Base-by-base conservation (phyloP, 805 yeast species). In the Lipomyces anomalus region DNA sequence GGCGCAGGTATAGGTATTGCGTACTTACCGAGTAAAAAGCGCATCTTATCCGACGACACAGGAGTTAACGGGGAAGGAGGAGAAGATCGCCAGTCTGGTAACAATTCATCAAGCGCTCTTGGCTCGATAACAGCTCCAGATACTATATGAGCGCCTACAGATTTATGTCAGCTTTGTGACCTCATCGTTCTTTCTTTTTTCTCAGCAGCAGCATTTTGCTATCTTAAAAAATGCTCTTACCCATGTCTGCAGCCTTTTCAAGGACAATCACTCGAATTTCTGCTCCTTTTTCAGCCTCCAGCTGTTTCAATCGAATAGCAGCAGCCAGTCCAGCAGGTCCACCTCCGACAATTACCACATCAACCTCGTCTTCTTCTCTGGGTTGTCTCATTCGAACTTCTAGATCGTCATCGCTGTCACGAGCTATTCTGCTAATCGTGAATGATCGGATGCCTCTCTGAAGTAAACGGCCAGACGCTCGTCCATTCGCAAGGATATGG, bases 261-360 rank as follows among this genome's bases (percentile, higher is more conserved):
- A 92, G 68, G 1, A 92, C 87, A 6, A 92, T 83, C 29, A 92
- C 95, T 49, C 98, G 72, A 40, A 87, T 67, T 40, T 79, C 83
- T 18, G 85, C 83, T 21, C 68, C 68, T 1, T 82, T 83, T 23
- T 72, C 66, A 52, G 76, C 81, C 43, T 73, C 68, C 29, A 90
- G 67, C 62, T 89, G 96, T 64, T 92, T 92, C 49, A 87, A 70
- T 55, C 76, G 75, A 52, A 92, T 92, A 9, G 97, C 97, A 1
- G 98, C 82, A 1, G 96, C 89, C 41, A 92, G 69, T 2, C 98
- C 98, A 1, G 97, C 94, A 4, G 97, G 97, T 0, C 98, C 98
- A 29, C 95, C 97, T 35, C 98, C 98, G 1, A 92, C 95, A 42
- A 92, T 87, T 59, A 95, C 84, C 20, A 92, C 95, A 64, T 92